Evolutionary conservation across 2,329 filamentous ascomycete genomes (phyloP), one percentile per base, ranked within the genome.

Genomic region (Pyrenophora graminea): DNA sequence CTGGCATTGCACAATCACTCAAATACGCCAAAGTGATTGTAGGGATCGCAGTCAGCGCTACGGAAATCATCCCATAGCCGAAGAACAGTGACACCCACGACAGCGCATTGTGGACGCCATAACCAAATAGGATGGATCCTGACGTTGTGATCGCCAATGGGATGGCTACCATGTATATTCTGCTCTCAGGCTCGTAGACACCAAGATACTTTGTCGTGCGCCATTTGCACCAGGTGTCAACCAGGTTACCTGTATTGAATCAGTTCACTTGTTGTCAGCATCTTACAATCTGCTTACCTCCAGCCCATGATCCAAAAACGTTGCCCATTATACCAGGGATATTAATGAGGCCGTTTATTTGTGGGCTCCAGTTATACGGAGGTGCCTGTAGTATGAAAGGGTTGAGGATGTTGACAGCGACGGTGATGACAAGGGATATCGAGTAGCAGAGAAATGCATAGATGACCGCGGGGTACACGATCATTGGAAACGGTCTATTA

Each of bases 61-160:
- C 68, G 2, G 71, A 68, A 3, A 78, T 70, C 73, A 80, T 74
- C 13, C 77, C 77, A 46, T 79, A 79, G 3, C 75, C 76, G 45
- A 79, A 74, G 59, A 79, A 78, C 40, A 79, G 55, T 8, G 72
- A 68, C 3, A 72, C 72, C 78, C 78, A 80, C 51, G 76, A 66
- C 51, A 78, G 41, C 2, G 62, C 67, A 13, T 70, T 53, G 41
- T 74, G 66, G 6, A 77, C 76, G 4, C 75, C 77, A 45, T 78
- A 79, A 1, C 77, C 77, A 44, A 78, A 79, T 13, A 76, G 49
- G 15, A 80, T 46, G 45, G 74, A 77, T 0, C 78, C 78, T 2
- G 72, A 71, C 1, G 72, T 73, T 1, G 76, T 77, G 48, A 78
- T 64, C 1, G 79, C 23, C 1, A 74, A 61, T 1, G 77, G 76